These are phyloP conservation scores for Fulvia fulva DNA, from an alignment of 2,329 filamentous ascomycete species.

Conservation along the genomic window DNA sequence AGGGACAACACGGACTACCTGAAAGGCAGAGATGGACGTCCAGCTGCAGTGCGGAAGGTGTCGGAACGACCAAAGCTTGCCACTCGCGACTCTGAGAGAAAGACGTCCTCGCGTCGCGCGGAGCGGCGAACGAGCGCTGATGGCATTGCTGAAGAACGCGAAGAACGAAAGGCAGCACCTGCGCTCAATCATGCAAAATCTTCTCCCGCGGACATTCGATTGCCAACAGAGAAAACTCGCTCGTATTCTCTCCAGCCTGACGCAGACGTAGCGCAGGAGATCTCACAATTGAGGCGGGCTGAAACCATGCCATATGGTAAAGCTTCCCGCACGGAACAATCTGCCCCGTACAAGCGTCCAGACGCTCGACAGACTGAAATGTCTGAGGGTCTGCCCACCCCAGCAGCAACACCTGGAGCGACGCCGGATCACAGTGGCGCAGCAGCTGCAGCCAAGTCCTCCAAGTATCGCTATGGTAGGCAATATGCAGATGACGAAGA, in stretches of 20 bases:
- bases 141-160: conserved; percentile 10
- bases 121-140: conserved; percentile 26
- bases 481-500: conserved; percentile 32
- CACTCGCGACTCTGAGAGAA: conserved; percentile 21
- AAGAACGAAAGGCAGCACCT: conserved; percentile 23
- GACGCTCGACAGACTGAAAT: conserved; percentile 26
- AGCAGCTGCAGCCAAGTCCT: conserved; percentile 10
- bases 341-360: conserved; percentile 21
- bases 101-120: conserved; percentile 20
- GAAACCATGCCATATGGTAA: conserved; percentile 39
- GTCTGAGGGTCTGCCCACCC: conserved; percentile 25
- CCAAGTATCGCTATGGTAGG: conserved; percentile 25
- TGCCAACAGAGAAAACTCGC: conserved; percentile 26
- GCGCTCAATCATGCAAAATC: conserved; percentile 38
- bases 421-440: conserved; percentile 25
- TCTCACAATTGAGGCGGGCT: conserved; percentile 39
- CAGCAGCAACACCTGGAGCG: conserved; percentile 27
- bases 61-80: conserved; percentile 23
- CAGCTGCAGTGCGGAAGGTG: conserved; percentile 24
- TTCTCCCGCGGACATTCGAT: conserved; percentile 29
- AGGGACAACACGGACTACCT: conserved; percentile 27
- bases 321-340: conserved; percentile 13
- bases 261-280: conserved; percentile 25
- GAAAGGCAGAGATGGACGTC: conserved; percentile 24
- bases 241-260: conserved; percentile 29